Evolutionary conservation across 768 basidiomycete genomes (phyloP).

Genomic region (Mycena capillaripes): DNA sequence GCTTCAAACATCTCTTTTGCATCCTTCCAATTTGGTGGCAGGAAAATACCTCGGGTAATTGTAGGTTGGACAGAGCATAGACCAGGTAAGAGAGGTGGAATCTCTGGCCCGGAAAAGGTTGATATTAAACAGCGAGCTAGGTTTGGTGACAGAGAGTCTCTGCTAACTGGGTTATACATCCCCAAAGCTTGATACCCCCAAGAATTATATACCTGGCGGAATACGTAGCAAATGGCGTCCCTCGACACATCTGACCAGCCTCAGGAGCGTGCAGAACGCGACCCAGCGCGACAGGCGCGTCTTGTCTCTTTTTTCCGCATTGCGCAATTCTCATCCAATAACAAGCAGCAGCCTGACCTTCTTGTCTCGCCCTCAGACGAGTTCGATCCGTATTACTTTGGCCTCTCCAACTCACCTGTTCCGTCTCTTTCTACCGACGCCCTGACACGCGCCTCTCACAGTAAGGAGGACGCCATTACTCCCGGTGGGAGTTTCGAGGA

Average conservation of each 20-base stretch:
- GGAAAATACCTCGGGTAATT: too few relatives aligned
- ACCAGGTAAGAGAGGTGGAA: too few relatives aligned
- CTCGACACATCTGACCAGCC: conserved; percentile 59
- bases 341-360: conserved; percentile 59
- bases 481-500: conserved; percentile 59
- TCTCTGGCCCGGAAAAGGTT: too few relatives aligned
- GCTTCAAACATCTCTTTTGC: too few relatives aligned
- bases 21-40: too few relatives aligned
- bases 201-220: too few relatives aligned
- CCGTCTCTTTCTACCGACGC: conserved; percentile 63
- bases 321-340: conserved; percentile 39
- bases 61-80: too few relatives aligned
- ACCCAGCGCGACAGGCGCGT: conserved; percentile 51
- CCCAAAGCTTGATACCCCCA: too few relatives aligned
- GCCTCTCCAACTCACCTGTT: conserved; percentile 73
- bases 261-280: conserved; percentile 46
- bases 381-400: conserved; percentile 92
- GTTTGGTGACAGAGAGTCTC: too few relatives aligned
- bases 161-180: too few relatives aligned
- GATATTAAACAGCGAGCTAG: too few relatives aligned
- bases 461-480: conserved; percentile 51
- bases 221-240: too few relatives aligned
- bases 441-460: conserved; percentile 61
- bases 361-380: conserved; percentile 61
- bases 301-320: conserved; percentile 39